A percentile compares a stretch with the other conserved stretches of the same genome.
Evolutionary conservation across 352 stramenopile genomes (phyloP).

Genomic region (Hyaloperonospora arabidopsidis): DNA sequence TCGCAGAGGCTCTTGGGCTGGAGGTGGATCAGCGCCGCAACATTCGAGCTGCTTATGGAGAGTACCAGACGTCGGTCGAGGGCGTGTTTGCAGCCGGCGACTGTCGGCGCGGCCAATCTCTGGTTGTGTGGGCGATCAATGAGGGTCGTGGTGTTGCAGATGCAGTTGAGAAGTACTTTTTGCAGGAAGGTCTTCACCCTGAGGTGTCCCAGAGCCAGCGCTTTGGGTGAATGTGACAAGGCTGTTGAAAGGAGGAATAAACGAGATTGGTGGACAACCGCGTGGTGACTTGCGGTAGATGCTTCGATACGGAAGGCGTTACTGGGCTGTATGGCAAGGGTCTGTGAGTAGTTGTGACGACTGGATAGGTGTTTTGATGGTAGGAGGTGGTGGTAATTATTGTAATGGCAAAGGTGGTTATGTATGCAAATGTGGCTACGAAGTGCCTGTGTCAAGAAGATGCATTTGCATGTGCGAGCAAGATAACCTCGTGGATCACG

Average conservation of each 20-base stretch:
- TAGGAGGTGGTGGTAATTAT: conserved; percentile 27
- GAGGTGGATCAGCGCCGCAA: conserved; percentile 93
- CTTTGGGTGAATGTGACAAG: conserved; percentile 36
- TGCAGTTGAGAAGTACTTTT: conserved; percentile 76
- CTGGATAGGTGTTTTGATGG: conserved; percentile 4
- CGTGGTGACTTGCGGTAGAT: conserved; percentile 6
- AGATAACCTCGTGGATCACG: too few species aligned
- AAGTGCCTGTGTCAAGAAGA: neutral
- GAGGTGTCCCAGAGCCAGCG: conserved; percentile 78
- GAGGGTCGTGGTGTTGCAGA: conserved; percentile 92
- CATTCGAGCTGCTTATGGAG: conserved; percentile 88
- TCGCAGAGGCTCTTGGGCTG: conserved; percentile 84
- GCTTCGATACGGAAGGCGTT: conserved; percentile 8
- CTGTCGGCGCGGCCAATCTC: conserved; percentile 93
- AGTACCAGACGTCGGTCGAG: conserved; percentile 91
- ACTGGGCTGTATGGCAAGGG: conserved; percentile 1
- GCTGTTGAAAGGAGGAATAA: conserved; percentile 2
- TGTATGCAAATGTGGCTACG: conserved; percentile 5
- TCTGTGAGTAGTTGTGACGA: neutral
- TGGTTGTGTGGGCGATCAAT: conserved; percentile 98
- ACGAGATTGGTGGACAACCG: conserved; percentile 26
- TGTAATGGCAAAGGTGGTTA: conserved; percentile 21
- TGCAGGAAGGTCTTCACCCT: conserved; percentile 66
- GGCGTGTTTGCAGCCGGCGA: conserved; percentile 96
- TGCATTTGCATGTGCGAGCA: too few species aligned